These are phyloP conservation scores for Aspergillus hancockii DNA, from an alignment of 495 filamentous ascomycete species.

Conservation along the genomic window DNA sequence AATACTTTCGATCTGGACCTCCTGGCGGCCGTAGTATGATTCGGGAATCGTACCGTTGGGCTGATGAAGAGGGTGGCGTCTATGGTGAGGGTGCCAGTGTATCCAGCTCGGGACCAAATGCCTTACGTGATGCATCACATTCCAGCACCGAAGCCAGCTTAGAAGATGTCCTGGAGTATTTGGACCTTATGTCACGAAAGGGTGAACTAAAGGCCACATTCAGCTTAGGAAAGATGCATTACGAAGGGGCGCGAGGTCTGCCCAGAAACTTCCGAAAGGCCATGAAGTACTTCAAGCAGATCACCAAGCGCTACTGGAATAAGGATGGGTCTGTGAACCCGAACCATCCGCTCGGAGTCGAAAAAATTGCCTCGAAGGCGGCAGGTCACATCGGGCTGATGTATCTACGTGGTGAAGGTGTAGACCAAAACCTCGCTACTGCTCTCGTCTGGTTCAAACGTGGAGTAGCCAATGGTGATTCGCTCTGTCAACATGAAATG, in stretches of 20 bases:
- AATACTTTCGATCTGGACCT: constrained; percentile 81
- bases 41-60: constrained; percentile 70
- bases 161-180: constrained; percentile 92
- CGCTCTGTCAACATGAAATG: constrained; percentile 81
- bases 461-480: constrained; percentile 75
- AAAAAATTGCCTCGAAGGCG: constrained; percentile 84
- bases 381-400: constrained; percentile 91
- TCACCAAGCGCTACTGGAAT: constrained; percentile 86
- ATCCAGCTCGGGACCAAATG: constrained; percentile 86
- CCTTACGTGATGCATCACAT: constrained; percentile 65
- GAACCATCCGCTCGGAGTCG: constrained; percentile 56
- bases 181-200: constrained; percentile 91
- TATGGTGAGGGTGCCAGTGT: constrained; percentile 94
- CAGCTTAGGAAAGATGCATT: constrained; percentile 83
- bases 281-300: constrained; percentile 77
- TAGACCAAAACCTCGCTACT: constrained; percentile 72
- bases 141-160: constrained; percentile 78
- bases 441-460: constrained; percentile 86
- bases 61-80: constrained; percentile 88
- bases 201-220: constrained; percentile 92
- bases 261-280: constrained; percentile 72
- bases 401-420: constrained; percentile 90
- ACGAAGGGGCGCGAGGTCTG: constrained; percentile 79
- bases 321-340: constrained; percentile 65
- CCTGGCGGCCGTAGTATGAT: constrained; percentile 82